These are phyloP conservation scores for Aspergillus neoniger DNA, from an alignment of 2,329 filamentous ascomycete genomes.

Conservation along the genomic window DNA sequence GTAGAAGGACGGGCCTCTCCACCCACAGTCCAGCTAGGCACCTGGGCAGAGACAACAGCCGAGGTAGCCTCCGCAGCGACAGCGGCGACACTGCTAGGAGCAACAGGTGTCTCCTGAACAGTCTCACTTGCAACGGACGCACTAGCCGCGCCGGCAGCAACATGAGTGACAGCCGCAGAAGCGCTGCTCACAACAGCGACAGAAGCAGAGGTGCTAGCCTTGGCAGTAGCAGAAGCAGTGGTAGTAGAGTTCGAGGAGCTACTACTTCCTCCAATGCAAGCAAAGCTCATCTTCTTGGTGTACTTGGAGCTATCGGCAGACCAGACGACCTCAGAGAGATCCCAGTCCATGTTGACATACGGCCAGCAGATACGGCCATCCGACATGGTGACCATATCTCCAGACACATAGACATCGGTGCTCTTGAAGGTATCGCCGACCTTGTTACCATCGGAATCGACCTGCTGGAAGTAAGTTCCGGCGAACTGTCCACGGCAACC, in stretches of 20 bases:
- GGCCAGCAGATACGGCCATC: constrained; percentile 60
- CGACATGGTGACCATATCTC: constrained; percentile 63
- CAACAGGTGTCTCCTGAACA: not conserved
- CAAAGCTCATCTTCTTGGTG: constrained; percentile 28
- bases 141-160: not conserved
- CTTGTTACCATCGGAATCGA: constrained; percentile 54
- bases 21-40: not conserved
- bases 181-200: not conserved
- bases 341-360: constrained; percentile 45
- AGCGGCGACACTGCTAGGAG: not conserved
- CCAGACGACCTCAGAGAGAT: constrained; percentile 38
- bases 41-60: not conserved
- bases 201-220: not conserved
- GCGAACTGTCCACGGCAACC: constrained; percentile 61
- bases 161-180: not conserved
- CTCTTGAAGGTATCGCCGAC: constrained; percentile 54
- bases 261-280: constrained; percentile 26
- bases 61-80: not conserved
- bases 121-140: not conserved
- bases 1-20: not conserved
- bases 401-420: constrained; percentile 60
- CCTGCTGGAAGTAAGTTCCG: constrained; percentile 62
- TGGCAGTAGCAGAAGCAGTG: not conserved
- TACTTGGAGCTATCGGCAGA: constrained; percentile 10
- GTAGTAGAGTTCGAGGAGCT: not conserved